These are phyloP conservation scores for peach (Prunus persica) DNA, from an alignment of 306 rosid species.

Conservation along the genomic window DNA sequence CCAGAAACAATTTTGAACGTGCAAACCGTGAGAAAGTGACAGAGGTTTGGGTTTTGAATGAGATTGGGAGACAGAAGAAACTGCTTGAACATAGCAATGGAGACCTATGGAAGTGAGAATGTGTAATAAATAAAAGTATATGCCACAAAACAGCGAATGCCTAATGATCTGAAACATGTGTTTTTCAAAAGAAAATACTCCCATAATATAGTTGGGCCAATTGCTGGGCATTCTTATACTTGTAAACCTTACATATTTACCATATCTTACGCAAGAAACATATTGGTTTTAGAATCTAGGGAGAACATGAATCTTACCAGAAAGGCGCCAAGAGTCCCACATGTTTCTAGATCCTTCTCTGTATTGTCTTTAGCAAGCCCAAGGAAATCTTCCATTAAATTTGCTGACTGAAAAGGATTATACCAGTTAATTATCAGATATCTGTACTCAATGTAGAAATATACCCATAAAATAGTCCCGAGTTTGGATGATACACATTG, in stretches of 20 bases:
- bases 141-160: neutral
- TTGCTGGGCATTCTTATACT: neutral
- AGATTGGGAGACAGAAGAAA: neutral
- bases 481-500: neutral
- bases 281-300: neutral
- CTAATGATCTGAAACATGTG: neutral
- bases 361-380: slow-evolving; percentile 66
- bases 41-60: neutral
- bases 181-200: neutral
- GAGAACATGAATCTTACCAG: slow-evolving; percentile 52
- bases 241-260: neutral
- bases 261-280: neutral
- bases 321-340: slow-evolving; percentile 78
- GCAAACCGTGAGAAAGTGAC: neutral
- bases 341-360: slow-evolving; percentile 75
- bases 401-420: slow-evolving; percentile 45
- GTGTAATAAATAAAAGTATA: neutral
- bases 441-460: neutral
- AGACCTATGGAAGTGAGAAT: neutral
- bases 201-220: neutral
- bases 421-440: slow-evolving; percentile 21
- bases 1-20: neutral
- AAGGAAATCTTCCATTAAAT: slow-evolving; percentile 73
- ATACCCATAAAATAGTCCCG: neutral
- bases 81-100: neutral